phyloP scores from a whole-genome alignment of 345 rosid species.

The Boechera stricta region DNA sequence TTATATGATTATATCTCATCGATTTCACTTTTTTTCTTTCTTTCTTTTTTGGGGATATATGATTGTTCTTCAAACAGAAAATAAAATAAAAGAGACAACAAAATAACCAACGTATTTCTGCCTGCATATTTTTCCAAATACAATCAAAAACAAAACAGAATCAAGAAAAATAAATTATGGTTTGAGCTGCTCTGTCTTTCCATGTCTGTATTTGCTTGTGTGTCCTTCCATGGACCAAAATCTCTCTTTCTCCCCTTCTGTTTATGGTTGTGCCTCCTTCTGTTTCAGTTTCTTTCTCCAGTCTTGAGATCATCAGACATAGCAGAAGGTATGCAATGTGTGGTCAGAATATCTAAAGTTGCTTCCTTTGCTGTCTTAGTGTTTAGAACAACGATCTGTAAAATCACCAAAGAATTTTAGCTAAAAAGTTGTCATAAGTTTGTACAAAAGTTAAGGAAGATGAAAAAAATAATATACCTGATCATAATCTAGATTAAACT shows the following conservation, averaged over 20 bases:
- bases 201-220: conserved; percentile 25
- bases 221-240: conserved; percentile 9
- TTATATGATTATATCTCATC: neutral
- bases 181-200: conserved; percentile 19
- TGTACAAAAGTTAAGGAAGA: neutral
- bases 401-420: conserved; percentile 17
- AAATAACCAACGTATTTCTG: neutral
- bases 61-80: neutral
- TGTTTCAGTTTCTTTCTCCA: conserved; percentile 26
- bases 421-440: neutral
- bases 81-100: neutral
- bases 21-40: neutral
- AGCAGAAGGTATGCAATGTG: conserved; percentile 88
- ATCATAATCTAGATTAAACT: conserved; percentile 81
- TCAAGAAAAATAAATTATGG: neutral
- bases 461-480: conserved; percentile 55
- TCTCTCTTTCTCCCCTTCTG: conserved; percentile 1
- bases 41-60: neutral
- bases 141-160: conserved; percentile 6
- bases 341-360: conserved; percentile 74
- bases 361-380: conserved; percentile 79
- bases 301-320: conserved; percentile 86
- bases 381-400: conserved; percentile 72
- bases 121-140: conserved; percentile 26
- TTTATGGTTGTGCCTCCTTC: conserved; percentile 8